Conservation (phyloP, 495 filamentous ascomycete species). For the Talaromyces proteolyticus region DNA sequence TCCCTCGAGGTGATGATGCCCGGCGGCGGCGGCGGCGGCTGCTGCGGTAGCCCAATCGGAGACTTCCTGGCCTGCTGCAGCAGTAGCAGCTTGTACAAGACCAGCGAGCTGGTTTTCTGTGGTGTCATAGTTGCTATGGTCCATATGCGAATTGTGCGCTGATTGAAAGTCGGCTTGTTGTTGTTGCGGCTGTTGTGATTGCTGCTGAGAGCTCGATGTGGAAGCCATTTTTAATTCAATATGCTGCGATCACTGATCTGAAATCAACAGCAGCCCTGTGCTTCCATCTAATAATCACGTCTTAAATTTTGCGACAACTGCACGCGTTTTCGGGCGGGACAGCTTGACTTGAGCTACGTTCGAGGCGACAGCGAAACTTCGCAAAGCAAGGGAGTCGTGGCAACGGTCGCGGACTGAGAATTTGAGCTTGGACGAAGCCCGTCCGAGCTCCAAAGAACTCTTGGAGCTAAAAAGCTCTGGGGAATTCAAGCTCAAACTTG, state of each 20-base stretch:
- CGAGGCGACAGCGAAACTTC: too few species aligned
- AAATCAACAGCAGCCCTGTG: neutral
- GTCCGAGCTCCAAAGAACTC: too few species aligned
- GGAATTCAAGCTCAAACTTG: neutral
- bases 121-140: conserved; percentile 32
- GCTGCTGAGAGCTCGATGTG: conserved; percentile 25
- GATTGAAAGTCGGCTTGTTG: conserved; percentile 16
- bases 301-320: too few species aligned
- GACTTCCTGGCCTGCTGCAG: conserved; percentile 44
- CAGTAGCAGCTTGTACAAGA: conserved; percentile 46
- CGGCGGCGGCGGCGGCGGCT: conserved; percentile 29
- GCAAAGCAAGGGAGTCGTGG: too few species aligned
- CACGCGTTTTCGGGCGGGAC: too few species aligned
- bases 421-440: too few species aligned
- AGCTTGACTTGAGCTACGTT: too few species aligned
- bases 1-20: conserved; percentile 32
- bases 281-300: too few species aligned
- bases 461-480: too few species aligned
- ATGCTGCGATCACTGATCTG: neutral
- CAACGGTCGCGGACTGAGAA: too few species aligned
- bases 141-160: conserved; percentile 22
- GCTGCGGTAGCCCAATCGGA: conserved; percentile 35
- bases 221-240: conserved; percentile 12
- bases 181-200: conserved; percentile 22
- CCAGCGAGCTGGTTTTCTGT: conserved; percentile 47